Evolutionary conservation across 192 early-diverging fungal species (phyloP).

Genomic region (Backusella sp.): DNA sequence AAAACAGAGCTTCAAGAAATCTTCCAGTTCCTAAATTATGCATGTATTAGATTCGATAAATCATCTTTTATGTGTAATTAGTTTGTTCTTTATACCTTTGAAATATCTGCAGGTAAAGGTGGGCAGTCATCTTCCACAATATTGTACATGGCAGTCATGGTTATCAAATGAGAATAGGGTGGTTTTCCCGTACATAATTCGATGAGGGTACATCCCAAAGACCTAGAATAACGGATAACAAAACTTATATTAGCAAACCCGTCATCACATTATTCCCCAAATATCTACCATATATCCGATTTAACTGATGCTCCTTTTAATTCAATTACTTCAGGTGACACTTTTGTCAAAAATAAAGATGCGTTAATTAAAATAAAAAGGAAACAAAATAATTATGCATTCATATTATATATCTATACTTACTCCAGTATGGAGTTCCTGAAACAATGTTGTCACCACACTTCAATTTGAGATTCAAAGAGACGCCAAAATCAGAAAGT

Average conservation of each 20-base stretch:
- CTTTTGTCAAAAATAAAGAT: constrained; percentile 6
- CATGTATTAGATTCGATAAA: background rate
- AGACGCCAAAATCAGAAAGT: constrained; percentile 96
- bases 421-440: constrained; percentile 84
- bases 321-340: constrained; percentile 92
- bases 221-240: constrained; percentile 36
- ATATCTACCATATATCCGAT: constrained; percentile 88
- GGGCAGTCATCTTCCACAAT: constrained; percentile 94
- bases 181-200: constrained; percentile 93
- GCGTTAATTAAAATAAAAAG: background rate
- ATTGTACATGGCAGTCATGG: constrained; percentile 88
- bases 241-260: background rate
- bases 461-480: constrained; percentile 73
- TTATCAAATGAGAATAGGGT: constrained; percentile 82
- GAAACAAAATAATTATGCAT: background rate
- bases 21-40: constrained; percentile 54
- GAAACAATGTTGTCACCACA: constrained; percentile 62
- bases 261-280: background rate
- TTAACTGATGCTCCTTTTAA: constrained; percentile 84
- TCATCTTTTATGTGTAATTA: background rate
- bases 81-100: constrained; percentile 34
- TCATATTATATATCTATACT: constrained; percentile 10
- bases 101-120: constrained; percentile 83
- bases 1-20: constrained; percentile 86
- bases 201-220: constrained; percentile 90